Evolutionary conservation across 305 asterid genomes (phyloP), one percentile per base, ranked within the genome.

Genomic region (Fraxinus dipetala): DNA sequence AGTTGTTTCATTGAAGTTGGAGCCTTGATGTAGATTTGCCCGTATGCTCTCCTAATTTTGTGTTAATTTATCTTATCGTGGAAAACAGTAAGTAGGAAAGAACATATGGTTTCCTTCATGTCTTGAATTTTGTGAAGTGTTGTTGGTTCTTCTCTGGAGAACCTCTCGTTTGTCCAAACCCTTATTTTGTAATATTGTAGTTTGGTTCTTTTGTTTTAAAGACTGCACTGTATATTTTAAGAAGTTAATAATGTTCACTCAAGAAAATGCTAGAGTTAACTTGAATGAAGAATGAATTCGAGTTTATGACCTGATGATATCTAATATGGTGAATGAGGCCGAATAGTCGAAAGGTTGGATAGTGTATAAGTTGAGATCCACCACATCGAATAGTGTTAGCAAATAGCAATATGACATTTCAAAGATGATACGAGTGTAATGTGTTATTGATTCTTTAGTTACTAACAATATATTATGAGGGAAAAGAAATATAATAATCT

Each of bases 1-100:
- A 74, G 99, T 96, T 56, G 99, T 94, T 81, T 93, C 99, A 2
- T 83, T 96, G 92, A 96, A 96, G 93, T 91, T 96, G 89, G 99
- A 96, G 79, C 95, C 98, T 82, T 95, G 96, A 95, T 81, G 82
- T 85, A 87, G 90, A 80, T 85, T 78, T 83, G 86, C 80, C 76
- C 81, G 87, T 61, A 80, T 77, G 79, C 83, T 79, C 83, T 69
- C 76, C 48, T 74, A 38, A 24, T 76, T 72, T 80, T 72, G 73
- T 28, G 73, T 65, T 65, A 34, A 56, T 74, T 76, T 31, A 14
- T 1, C 59, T 40, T 84, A 65, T 85, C 45, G 45, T 45, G 83
- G 81, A 83, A 81, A 82, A 82, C 82, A 75, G 83, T 83, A 75
- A 36, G 63, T 76, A 80, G 83, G 84, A 82, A 84, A 80, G 31